Evolutionary conservation across 371 early-diverging fungal genomes (phyloP).

Genomic region (Sporodiniella umbellata): DNA sequence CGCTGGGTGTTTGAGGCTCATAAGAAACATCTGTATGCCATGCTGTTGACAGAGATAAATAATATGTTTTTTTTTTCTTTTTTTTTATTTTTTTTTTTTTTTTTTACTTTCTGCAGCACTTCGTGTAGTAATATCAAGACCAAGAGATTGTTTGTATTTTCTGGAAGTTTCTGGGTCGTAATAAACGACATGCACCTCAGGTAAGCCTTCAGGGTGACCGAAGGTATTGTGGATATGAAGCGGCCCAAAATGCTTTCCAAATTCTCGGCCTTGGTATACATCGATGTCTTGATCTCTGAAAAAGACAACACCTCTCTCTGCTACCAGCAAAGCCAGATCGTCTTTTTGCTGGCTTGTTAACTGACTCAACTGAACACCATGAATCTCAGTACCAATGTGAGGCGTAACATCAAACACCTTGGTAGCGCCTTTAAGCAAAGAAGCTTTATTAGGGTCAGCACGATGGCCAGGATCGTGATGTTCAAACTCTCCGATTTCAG

Average conservation of each 20-base stretch:
- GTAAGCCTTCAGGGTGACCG: conserved; percentile 30
- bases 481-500: conserved; percentile 28
- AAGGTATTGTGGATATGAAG: conserved; percentile 34
- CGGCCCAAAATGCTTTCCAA: conserved; percentile 54
- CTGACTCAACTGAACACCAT: conserved; percentile 52
- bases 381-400: conserved; percentile 68
- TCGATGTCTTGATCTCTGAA: conserved; percentile 63
- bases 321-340: conserved; percentile 58
- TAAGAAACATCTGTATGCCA: conserved; percentile 62
- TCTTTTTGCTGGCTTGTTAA: conserved; percentile 56
- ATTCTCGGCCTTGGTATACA: conserved; percentile 49
- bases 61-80: neutral
- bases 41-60: conserved; percentile 8
- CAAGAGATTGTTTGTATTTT: neutral
- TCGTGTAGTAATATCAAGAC: neutral
- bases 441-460: conserved; percentile 58
- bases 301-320: conserved; percentile 66
- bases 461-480: conserved; percentile 43
- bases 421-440: conserved; percentile 52
- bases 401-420: conserved; percentile 61
- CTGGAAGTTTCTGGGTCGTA: conserved; percentile 13
- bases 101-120: conserved; percentile 3
- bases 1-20: conserved; percentile 55
- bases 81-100: too few species aligned
- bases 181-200: conserved; percentile 31